A percentile compares a stretch with the other conserved stretches of the same genome.
phyloP scores from a whole-genome alignment of 495 filamentous ascomycete genomes.

The Penicillium arizonense region DNA sequence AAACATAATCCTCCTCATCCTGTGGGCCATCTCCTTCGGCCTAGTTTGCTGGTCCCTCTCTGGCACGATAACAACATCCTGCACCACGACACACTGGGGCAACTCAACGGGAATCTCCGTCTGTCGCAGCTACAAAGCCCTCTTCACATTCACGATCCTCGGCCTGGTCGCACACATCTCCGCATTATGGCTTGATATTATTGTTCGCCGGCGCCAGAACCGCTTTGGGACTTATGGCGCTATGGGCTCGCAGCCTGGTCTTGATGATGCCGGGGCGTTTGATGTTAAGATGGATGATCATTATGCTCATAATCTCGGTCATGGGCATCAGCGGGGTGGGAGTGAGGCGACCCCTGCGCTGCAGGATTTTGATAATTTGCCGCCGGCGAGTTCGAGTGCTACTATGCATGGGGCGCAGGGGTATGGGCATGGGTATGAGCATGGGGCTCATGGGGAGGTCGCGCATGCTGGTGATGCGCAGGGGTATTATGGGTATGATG shows the following conservation, averaged over 20 bases:
- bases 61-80: conserved; percentile 56
- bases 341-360: conserved; percentile 9
- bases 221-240: conserved; percentile 49
- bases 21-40: conserved; percentile 57
- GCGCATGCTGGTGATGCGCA: conserved; percentile 27
- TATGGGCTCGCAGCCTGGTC: conserved; percentile 22
- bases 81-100: conserved; percentile 53
- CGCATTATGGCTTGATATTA: conserved; percentile 51
- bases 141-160: conserved; percentile 60
- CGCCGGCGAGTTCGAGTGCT: conserved; percentile 2
- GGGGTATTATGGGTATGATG: conserved; percentile 26
- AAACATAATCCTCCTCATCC: conserved; percentile 50
- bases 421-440: conserved; percentile 8
- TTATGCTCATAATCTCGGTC: not conserved
- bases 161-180: conserved; percentile 46
- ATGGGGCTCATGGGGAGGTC: conserved; percentile 11
- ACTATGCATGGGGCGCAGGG: not conserved
- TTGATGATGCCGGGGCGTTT: conserved; percentile 24
- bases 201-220: conserved; percentile 42
- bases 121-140: conserved; percentile 64
- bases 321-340: too few species aligned
- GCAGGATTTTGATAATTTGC: conserved; percentile 7
- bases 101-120: conserved; percentile 57
- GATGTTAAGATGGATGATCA: conserved; percentile 35
- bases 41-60: conserved; percentile 58